Evolutionary conservation across 768 basidiomycete genomes (phyloP).

Genomic region (Tricholomella constricta): DNA sequence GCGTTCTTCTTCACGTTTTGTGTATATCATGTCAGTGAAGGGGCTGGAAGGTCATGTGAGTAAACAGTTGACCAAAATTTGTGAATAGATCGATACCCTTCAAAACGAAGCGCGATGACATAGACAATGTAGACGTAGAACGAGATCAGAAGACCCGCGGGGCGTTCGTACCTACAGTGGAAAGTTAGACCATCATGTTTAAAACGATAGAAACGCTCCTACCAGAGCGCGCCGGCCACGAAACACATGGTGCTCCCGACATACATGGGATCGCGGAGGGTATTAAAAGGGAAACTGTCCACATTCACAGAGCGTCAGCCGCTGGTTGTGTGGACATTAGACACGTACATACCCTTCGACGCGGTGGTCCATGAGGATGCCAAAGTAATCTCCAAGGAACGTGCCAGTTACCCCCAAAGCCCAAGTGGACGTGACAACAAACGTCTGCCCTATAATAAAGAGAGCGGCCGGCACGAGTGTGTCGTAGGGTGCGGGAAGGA

Average conservation of each 20-base stretch:
- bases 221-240: constrained; percentile 86
- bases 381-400: constrained; percentile 86
- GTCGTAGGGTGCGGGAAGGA: constrained; percentile 68
- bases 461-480: constrained; percentile 60
- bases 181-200: not conserved
- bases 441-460: constrained; percentile 74
- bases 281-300: constrained; percentile 87
- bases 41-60: constrained; percentile 42
- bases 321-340: not conserved
- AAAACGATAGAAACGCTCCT: constrained; percentile 20
- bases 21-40: constrained; percentile 83
- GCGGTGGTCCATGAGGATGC: constrained; percentile 82
- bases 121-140: constrained; percentile 85
- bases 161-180: constrained; percentile 72
- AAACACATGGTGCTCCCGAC: constrained; percentile 94
- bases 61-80: not conserved
- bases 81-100: constrained; percentile 60
- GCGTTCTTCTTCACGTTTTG: constrained; percentile 46
- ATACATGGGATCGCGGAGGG: constrained; percentile 94
- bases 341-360: constrained; percentile 65
- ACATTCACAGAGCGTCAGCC: not conserved
- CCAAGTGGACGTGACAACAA: constrained; percentile 89
- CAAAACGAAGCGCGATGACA: constrained; percentile 78
- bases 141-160: constrained; percentile 81
- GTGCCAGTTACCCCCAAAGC: constrained; percentile 92